phyloP scores from a whole-genome alignment of 2,329 filamentous ascomycete genomes.

The Mycocentrospora acerina region DNA sequence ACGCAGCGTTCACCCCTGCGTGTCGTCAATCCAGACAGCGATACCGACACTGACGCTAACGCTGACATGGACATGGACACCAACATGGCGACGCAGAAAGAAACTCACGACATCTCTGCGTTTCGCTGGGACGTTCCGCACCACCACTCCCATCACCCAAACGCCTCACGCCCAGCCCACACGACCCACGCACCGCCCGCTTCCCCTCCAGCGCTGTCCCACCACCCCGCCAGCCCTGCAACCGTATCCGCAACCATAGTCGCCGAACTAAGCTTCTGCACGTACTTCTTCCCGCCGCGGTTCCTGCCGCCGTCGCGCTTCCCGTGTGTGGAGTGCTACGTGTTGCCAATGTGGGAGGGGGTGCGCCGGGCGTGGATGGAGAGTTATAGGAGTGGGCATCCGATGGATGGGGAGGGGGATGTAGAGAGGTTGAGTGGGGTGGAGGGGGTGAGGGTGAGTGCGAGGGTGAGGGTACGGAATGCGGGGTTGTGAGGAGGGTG shows the following conservation, averaged over 20 bases:
- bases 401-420: conserved; percentile 14
- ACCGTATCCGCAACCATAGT: background rate
- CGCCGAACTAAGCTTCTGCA: conserved; percentile 18
- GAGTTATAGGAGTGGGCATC: conserved; percentile 20
- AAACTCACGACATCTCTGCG: background rate
- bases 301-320: conserved; percentile 12
- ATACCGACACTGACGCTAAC: too few species aligned
- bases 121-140: background rate
- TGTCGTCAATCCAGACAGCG: background rate
- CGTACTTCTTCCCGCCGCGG: conserved; percentile 21
- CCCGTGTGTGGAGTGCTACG: conserved; percentile 31
- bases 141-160: conserved; percentile 2
- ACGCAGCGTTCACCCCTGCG: background rate
- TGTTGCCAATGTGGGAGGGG: conserved; percentile 14
- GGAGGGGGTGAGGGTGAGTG: conserved; percentile 14
- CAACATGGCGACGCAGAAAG: too few species aligned
- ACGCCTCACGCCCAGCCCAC: conserved; percentile 1
- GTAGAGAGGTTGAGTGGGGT: conserved; percentile 22
- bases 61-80: too few species aligned
- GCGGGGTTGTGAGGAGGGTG: conserved; percentile 3
- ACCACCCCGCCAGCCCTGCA: background rate
- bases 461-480: too few species aligned
- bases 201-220: conserved; percentile 4
- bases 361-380: conserved; percentile 16
- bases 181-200: conserved; percentile 6